phyloP scores from a whole-genome alignment of 306 rosid genomes.

The Vigna radiata region DNA sequence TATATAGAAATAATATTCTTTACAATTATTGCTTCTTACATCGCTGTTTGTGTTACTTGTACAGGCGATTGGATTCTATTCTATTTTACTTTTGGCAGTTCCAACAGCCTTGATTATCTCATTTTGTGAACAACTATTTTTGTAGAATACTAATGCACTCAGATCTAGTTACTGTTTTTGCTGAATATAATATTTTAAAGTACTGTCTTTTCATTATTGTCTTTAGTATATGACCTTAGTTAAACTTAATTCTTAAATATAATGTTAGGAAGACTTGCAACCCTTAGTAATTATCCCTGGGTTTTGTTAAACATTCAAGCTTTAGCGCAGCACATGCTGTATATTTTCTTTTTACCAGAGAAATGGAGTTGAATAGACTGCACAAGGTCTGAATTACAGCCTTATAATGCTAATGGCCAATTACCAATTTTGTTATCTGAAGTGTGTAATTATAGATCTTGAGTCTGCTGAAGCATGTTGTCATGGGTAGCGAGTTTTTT shows the following conservation, averaged over 20 bases:
- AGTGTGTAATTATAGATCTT: not conserved
- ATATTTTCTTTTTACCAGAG: not conserved
- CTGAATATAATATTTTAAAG: not conserved
- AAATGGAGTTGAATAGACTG: not conserved
- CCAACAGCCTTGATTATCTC: not conserved
- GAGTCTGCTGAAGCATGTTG: not conserved
- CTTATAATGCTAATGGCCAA: not conserved
- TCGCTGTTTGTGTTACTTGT: slow-evolving; percentile 4
- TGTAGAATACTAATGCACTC: not conserved
- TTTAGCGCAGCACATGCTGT: not conserved
- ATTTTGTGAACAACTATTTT: not conserved
- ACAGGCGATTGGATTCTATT: not conserved
- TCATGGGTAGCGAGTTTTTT: not conserved
- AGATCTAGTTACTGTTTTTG: not conserved
- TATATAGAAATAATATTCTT: slow-evolving; percentile 1
- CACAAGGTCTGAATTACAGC: slow-evolving; percentile 1
- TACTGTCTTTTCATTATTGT: not conserved
- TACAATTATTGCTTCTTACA: not conserved
- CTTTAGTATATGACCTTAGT: not conserved
- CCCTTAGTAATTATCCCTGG: not conserved
- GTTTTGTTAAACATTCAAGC: slow-evolving; percentile 4
- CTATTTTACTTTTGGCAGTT: not conserved
- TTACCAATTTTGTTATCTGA: slow-evolving; percentile 13
- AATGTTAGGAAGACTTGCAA: not conserved
- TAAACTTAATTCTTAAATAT: not conserved